Conservation (phyloP, 2,329 filamentous ascomycete genomes). For the Penicillium sp. region DNA sequence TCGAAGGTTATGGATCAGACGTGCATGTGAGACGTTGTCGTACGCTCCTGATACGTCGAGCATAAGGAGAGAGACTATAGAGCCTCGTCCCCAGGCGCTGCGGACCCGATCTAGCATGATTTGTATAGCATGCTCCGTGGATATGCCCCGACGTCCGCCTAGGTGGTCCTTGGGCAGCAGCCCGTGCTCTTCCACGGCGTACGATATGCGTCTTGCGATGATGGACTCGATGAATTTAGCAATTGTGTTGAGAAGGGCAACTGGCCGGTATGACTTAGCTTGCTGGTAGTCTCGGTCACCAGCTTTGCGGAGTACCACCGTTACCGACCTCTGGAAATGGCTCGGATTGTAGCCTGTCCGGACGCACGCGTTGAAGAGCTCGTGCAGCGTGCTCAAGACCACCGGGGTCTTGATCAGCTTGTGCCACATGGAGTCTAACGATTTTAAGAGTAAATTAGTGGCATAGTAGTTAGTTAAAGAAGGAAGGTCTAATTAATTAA, state of each 20-base stretch:
- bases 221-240: conserved; percentile 13
- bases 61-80: conserved; percentile 3
- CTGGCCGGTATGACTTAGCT: conserved; percentile 13
- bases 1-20: neutral
- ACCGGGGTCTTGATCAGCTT: neutral
- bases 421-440: neutral
- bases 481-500: no score
- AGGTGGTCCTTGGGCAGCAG: conserved; percentile 9
- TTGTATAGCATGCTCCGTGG: conserved; percentile 13
- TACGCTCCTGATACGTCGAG: conserved; percentile 15
- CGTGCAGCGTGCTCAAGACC: neutral
- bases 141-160: conserved; percentile 14
- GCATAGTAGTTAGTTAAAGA: no score
- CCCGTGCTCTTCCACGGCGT: conserved; percentile 2
- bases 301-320: neutral
- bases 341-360: neutral
- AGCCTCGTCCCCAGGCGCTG: neutral
- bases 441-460: no score
- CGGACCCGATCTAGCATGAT: conserved; percentile 7
- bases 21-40: conserved; percentile 7
- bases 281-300: conserved; percentile 4
- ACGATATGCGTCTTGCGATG: conserved; percentile 5
- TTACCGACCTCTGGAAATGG: conserved; percentile 1
- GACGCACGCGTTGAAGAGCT: neutral
- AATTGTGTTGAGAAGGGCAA: conserved; percentile 14